phyloP scores from a whole-genome alignment of 768 basidiomycete species.

The Pisolithus marmoratus region DNA sequence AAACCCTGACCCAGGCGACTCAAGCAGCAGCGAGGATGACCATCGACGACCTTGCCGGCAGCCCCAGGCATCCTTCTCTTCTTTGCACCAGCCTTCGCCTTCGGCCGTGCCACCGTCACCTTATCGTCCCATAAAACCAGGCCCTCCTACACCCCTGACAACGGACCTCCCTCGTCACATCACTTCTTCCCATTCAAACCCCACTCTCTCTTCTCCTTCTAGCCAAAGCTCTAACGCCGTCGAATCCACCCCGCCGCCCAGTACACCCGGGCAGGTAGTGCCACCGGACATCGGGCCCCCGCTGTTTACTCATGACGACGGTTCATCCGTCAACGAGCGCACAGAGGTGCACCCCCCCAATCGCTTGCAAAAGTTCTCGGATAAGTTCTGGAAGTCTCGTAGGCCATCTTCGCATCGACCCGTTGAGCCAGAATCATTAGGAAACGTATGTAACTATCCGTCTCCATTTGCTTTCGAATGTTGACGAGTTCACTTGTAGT shows the following conservation, averaged over 20 bases:
- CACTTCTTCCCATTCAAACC: constrained; percentile 41
- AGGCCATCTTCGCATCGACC: constrained; percentile 25
- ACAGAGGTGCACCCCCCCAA: constrained; percentile 22
- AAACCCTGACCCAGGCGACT: constrained; percentile 53
- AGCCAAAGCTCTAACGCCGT: constrained; percentile 56
- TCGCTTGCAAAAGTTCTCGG: constrained; percentile 30
- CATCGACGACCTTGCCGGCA: constrained; percentile 12
- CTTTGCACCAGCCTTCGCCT: constrained; percentile 19
- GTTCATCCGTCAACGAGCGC: constrained; percentile 26
- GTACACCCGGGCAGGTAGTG: constrained; percentile 50
- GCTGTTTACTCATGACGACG: constrained; percentile 34
- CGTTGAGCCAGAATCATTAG: constrained; percentile 4
- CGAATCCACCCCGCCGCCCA: constrained; percentile 68
- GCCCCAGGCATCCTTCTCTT: constrained; percentile 20
- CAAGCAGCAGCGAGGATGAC: constrained; percentile 35
- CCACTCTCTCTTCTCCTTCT: constrained; percentile 64
- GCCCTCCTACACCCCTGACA: constrained; percentile 29
- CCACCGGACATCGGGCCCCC: constrained; percentile 37
- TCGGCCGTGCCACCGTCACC: constrained; percentile 19
- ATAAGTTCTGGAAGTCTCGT: constrained; percentile 20
- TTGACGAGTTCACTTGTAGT: constrained; percentile 13
- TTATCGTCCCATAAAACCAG: constrained; percentile 14
- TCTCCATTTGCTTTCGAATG: constrained; percentile 1
- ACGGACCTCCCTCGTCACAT: constrained; percentile 31
- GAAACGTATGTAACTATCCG: constrained; percentile 12